Conservation (phyloP, 2,329 filamentous ascomycete species). For the Beauveria scarabaeidicola region DNA sequence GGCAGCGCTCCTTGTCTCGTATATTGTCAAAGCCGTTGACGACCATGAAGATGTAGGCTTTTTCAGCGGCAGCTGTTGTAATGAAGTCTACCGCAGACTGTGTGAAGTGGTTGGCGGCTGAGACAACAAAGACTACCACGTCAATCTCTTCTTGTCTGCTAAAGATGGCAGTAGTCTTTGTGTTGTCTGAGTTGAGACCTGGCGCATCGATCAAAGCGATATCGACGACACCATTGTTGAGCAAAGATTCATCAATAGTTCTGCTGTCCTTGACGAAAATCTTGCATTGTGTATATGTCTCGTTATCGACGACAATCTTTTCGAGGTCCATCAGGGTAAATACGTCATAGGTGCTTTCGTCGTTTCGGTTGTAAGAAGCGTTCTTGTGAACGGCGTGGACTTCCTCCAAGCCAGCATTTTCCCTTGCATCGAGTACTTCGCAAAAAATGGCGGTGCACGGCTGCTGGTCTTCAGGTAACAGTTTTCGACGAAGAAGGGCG, state of each 20-base stretch:
- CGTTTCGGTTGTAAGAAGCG: conserved; percentile 70
- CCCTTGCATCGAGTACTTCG: conserved; percentile 84
- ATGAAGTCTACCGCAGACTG: conserved; percentile 98
- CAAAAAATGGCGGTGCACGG: conserved; percentile 98
- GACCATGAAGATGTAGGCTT: conserved; percentile 98
- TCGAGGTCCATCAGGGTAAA: conserved; percentile 73
- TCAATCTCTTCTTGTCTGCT: conserved; percentile 97
- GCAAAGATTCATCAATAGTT: conserved; percentile 80
- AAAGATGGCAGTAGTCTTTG: conserved; percentile 96
- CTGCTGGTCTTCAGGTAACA: conserved; percentile 93
- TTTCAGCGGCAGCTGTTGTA: conserved; percentile 87
- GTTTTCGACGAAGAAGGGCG: conserved; percentile 82
- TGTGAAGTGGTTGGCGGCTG: conserved; percentile 95
- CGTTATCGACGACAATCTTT: conserved; percentile 81
- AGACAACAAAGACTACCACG: conserved; percentile 96
- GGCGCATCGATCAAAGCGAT: conserved; percentile 96
- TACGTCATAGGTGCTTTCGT: conserved; percentile 90
- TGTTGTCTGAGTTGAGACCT: conserved; percentile 88
- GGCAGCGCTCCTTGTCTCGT: conserved; percentile 79
- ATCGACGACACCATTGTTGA: conserved; percentile 96
- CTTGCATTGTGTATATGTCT: conserved; percentile 88
- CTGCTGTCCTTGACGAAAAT: conserved; percentile 90
- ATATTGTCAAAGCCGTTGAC: conserved; percentile 97
- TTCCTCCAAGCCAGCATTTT: conserved; percentile 87
- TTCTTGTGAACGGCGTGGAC: conserved; percentile 91